phyloP scores from a whole-genome alignment of 2,329 filamentous ascomycete species.

The Fusarium sp. region DNA sequence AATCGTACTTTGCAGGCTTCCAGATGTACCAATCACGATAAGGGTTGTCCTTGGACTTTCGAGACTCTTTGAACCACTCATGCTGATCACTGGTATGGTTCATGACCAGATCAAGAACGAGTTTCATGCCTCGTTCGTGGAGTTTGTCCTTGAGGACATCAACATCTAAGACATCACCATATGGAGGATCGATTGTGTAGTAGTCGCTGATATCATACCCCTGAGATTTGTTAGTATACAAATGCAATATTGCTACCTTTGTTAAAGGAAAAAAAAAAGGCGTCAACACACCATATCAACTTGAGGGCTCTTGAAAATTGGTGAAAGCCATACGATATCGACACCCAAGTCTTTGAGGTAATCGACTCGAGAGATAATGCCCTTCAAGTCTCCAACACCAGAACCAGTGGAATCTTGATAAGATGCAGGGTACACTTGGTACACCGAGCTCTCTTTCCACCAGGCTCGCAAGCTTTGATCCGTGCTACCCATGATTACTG shows the following conservation, averaged over 20 bases:
- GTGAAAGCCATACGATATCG: constrained; percentile 68
- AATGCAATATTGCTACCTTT: background rate
- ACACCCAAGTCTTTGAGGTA: constrained; percentile 67
- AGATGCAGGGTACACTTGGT: constrained; percentile 72
- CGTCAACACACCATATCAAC: constrained; percentile 68
- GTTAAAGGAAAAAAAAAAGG: too few species aligned
- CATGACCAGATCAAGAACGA: constrained; percentile 79
- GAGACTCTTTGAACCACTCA: constrained; percentile 68
- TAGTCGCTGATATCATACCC: constrained; percentile 80
- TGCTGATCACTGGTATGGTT: constrained; percentile 75
- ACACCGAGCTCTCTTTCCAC: constrained; percentile 72
- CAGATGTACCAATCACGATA: constrained; percentile 75
- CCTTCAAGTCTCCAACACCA: constrained; percentile 67
- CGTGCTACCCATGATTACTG: constrained; percentile 40
- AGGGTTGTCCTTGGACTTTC: constrained; percentile 63
- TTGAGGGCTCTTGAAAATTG: constrained; percentile 65
- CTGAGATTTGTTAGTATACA: constrained; percentile 48
- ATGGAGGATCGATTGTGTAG: constrained; percentile 71
- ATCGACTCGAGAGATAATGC: constrained; percentile 67
- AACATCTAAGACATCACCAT: constrained; percentile 75
- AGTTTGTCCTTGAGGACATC: constrained; percentile 70
- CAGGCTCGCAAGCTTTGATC: constrained; percentile 53
- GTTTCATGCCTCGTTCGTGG: constrained; percentile 73
- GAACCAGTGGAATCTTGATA: constrained; percentile 69
- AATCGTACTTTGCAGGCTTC: constrained; percentile 68